Conservation (phyloP, 2,329 filamentous ascomycete genomes). For the Byssothecium circinans region DNA sequence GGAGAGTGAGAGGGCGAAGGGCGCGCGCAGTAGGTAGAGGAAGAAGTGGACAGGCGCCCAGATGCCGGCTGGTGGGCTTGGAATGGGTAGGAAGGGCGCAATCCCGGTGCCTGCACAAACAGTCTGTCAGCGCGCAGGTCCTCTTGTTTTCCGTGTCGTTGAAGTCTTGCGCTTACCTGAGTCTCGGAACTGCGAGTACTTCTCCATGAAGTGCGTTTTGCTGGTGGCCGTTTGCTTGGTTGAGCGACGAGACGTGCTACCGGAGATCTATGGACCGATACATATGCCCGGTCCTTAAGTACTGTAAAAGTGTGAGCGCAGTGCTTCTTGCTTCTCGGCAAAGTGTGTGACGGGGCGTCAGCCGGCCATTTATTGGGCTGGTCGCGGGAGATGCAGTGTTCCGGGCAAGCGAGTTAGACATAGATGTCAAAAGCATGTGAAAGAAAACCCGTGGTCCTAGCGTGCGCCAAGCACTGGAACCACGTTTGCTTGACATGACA, state of each 20-base stretch:
- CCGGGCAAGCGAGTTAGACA: too few relatives aligned
- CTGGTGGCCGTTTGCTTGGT: neutral
- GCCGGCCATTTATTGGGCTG: too few relatives aligned
- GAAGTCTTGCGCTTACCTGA: conserved; percentile 60
- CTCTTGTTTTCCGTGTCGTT: too few relatives aligned
- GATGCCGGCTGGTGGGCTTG: conserved; percentile 63
- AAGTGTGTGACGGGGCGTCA: too few relatives aligned
- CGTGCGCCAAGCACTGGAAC: too few relatives aligned
- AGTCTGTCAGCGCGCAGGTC: neutral
- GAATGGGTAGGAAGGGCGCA: conserved; percentile 87
- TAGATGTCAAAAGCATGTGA: too few relatives aligned
- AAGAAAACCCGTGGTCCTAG: too few relatives aligned
- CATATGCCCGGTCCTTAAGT: neutral
- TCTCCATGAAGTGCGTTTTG: conserved; percentile 70
- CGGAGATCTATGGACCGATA: neutral
- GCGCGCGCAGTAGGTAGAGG: conserved; percentile 79
- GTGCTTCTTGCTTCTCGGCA: too few relatives aligned
- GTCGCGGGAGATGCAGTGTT: too few relatives aligned
- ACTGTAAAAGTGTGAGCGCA: neutral
- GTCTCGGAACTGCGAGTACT: conserved; percentile 90
- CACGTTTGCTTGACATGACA: too few relatives aligned
- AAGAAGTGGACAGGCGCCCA: conserved; percentile 67
- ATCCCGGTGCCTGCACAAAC: conserved; percentile 78
- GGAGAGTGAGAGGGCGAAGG: conserved; percentile 70
- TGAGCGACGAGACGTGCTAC: neutral